Percentiles rank a stretch among this genome's conserved stretches.
phyloP scores from a whole-genome alignment of 495 filamentous ascomycete genomes.

The Tetracladium setigerum region DNA sequence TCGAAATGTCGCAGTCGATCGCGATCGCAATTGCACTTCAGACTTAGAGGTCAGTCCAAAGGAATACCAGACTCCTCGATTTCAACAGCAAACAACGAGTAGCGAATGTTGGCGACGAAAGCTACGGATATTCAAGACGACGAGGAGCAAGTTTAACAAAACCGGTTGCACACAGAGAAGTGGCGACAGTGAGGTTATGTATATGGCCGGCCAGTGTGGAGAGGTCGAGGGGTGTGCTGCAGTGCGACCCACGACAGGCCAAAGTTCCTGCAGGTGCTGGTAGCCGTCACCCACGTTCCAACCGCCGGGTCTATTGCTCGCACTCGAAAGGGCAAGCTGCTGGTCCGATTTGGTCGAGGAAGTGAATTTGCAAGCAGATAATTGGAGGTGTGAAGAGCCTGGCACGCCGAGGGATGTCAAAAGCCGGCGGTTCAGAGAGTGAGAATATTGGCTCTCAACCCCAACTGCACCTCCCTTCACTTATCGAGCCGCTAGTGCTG shows the following conservation, averaged over 20 bases:
- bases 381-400: no score
- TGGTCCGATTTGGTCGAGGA: conserved; percentile 4
- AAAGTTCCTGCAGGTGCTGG: conserved; percentile 19
- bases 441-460: no score
- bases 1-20: no score
- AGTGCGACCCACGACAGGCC: conserved; percentile 7
- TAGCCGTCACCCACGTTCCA: conserved; percentile 15
- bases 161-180: conserved; percentile 14
- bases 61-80: conserved; percentile 40
- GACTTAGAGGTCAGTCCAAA: conserved; percentile 16
- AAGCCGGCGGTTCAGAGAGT: no score
- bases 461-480: no score
- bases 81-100: conserved; percentile 10
- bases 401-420: no score
- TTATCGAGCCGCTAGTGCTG: no score
- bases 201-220: conserved; percentile 10
- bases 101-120: conserved; percentile 12
- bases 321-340: conserved; percentile 6
- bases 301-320: conserved; percentile 19
- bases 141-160: conserved; percentile 2
- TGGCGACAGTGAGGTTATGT: conserved; percentile 14
- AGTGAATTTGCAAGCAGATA: no score
- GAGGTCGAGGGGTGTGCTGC: conserved; percentile 2
- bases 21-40: no score
- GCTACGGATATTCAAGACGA: background rate